These are phyloP conservation scores for Cornus suecica DNA, from an alignment of 148 eudicot species.

Conservation along the genomic window DNA sequence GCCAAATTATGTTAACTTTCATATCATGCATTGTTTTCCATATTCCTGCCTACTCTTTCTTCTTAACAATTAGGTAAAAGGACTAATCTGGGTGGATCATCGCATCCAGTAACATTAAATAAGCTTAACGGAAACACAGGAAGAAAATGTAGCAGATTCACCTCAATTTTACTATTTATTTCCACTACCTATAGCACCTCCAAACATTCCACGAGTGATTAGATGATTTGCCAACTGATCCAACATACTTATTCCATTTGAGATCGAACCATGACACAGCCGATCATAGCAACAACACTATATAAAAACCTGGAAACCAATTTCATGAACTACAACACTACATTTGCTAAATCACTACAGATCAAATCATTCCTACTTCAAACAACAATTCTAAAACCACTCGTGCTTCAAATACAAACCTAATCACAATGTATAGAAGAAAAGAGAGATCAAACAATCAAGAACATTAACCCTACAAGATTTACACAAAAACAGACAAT, in stretches of 20 bases:
- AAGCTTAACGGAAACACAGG: conserved; percentile 3
- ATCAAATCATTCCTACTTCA: conserved; percentile 2
- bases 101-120: neutral
- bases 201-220: neutral
- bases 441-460: conserved; percentile 10
- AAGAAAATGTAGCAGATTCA: neutral
- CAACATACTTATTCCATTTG: neutral
- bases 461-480: neutral
- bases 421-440: neutral
- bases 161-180: neutral
- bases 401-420: neutral
- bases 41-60: neutral
- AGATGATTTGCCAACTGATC: neutral
- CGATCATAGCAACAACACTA: neutral
- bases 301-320: neutral
- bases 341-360: neutral
- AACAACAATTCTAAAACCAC: neutral
- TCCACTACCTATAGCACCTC: neutral
- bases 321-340: neutral
- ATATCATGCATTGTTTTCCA: neutral
- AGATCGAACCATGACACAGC: neutral
- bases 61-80: neutral
- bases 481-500: neutral
- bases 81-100: neutral
- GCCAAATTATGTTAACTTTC: neutral